A percentile compares a stretch with the other conserved stretches of the same genome.
These are phyloP conservation scores for Ensete ventricosum DNA, from an alignment of 176 grass and related monocot genomes.

Conservation along the genomic window DNA sequence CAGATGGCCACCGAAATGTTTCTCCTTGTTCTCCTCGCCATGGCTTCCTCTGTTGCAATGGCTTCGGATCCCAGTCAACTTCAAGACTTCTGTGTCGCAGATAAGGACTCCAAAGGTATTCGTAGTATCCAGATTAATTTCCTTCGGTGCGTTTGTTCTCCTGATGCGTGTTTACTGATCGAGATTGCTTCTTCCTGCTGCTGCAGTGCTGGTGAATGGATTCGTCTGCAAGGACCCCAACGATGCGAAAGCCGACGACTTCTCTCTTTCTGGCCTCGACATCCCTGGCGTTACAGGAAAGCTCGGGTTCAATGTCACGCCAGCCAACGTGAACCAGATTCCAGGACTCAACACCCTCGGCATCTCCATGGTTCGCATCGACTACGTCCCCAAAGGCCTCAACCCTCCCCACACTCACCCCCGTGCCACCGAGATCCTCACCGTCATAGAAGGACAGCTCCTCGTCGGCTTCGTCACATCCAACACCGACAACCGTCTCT, in stretches of 20 bases:
- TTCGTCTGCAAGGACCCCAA: background rate
- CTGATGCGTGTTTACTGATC: background rate
- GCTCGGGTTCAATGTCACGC: background rate
- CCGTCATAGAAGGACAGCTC: background rate
- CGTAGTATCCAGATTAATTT: too few relatives aligned
- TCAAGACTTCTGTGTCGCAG: conserved; percentile 1
- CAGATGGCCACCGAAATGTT: background rate
- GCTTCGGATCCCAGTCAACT: background rate
- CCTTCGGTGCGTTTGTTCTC: too few relatives aligned
- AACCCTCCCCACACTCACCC: background rate
- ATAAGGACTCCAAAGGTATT: background rate
- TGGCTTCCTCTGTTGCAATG: background rate
- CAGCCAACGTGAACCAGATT: background rate
- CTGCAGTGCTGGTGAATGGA: background rate
- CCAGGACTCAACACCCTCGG: background rate
- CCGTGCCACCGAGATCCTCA: background rate
- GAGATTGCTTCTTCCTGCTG: background rate
- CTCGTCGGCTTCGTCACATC: background rate
- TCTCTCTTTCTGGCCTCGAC: background rate
- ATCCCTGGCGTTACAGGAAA: background rate
- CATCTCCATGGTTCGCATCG: background rate
- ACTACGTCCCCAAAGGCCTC: background rate
- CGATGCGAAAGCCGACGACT: background rate
- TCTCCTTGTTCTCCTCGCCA: background rate
- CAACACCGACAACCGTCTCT: background rate